These are phyloP conservation scores for Aegilops speltoides DNA, from an alignment of 176 grass and related monocot species.

Conservation along the genomic window DNA sequence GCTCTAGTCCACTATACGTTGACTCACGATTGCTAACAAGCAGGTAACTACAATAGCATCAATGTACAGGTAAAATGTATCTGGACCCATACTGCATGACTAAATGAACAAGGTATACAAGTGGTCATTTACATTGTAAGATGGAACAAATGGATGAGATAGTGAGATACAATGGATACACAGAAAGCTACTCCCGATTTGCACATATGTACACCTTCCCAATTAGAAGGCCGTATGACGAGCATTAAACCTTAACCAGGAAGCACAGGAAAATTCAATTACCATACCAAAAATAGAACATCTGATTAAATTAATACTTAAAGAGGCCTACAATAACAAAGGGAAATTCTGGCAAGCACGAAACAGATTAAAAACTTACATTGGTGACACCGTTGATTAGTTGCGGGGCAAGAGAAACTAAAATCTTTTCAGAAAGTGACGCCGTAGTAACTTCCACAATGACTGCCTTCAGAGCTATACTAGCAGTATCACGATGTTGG, in stretches of 20 bases:
- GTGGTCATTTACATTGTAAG: background rate
- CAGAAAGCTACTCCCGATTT: background rate
- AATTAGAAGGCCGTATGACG: background rate
- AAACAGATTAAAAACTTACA: conserved; percentile 44
- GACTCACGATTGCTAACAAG: background rate
- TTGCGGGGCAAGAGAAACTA: conserved; percentile 67
- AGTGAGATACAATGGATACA: background rate
- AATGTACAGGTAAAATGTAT: background rate
- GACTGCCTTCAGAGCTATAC: conserved; percentile 94
- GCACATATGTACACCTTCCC: background rate
- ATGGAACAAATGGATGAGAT: background rate
- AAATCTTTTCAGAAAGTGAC: conserved; percentile 85
- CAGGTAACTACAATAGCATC: background rate
- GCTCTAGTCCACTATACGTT: background rate
- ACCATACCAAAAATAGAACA: background rate
- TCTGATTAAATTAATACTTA: background rate
- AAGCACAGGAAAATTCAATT: background rate
- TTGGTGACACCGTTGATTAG: conserved; percentile 77
- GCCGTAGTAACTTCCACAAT: conserved; percentile 75
- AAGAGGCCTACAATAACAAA: background rate
- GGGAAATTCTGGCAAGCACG: background rate
- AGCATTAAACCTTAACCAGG: background rate
- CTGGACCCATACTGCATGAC: background rate
- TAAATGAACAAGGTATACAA: background rate
- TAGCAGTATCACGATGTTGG: conserved; percentile 93